Evolutionary conservation across 2,329 filamentous ascomycete genomes (phyloP).

Genomic region (Hypoxylon sp.): DNA sequence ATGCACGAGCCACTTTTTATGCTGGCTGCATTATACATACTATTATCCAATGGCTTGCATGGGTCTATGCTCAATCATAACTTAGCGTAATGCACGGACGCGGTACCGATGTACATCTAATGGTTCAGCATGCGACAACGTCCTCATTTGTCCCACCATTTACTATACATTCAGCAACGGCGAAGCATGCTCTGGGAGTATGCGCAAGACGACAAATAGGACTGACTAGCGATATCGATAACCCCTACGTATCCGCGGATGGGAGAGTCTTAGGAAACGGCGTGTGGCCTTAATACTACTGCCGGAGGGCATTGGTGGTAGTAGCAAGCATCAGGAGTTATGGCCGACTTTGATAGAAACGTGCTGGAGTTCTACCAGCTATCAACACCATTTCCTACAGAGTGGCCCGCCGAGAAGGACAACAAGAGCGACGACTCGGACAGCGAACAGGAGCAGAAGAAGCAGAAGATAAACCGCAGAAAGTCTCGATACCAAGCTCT

Average conservation of each 20-base stretch:
- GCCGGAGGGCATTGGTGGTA: constrained; percentile 23
- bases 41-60: constrained; percentile 17
- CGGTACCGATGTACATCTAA: constrained; percentile 7
- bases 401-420: constrained; percentile 86
- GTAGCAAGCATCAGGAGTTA: constrained; percentile 52
- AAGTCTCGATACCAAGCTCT: constrained; percentile 89
- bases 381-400: constrained; percentile 80
- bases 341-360: constrained; percentile 81
- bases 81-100: constrained; percentile 19
- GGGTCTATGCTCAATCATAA: neutral
- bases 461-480: constrained; percentile 69
- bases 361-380: constrained; percentile 94
- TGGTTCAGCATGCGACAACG: constrained; percentile 10
- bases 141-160: constrained; percentile 11
- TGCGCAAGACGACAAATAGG: neutral
- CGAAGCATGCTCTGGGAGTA: constrained; percentile 12
- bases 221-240: neutral
- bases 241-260: constrained; percentile 15
- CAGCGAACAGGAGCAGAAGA: constrained; percentile 67
- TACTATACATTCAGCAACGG: constrained; percentile 11
- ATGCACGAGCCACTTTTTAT: constrained; percentile 19
- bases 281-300: constrained; percentile 29
- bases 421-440: constrained; percentile 76
- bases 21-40: constrained; percentile 2
- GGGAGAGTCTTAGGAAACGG: constrained; percentile 29